A percentile compares a stretch with the other conserved stretches of the same genome.
Evolutionary conservation across 306 rosid genomes (phyloP).

Genomic region (Cotoneaster glaucophyllus): DNA sequence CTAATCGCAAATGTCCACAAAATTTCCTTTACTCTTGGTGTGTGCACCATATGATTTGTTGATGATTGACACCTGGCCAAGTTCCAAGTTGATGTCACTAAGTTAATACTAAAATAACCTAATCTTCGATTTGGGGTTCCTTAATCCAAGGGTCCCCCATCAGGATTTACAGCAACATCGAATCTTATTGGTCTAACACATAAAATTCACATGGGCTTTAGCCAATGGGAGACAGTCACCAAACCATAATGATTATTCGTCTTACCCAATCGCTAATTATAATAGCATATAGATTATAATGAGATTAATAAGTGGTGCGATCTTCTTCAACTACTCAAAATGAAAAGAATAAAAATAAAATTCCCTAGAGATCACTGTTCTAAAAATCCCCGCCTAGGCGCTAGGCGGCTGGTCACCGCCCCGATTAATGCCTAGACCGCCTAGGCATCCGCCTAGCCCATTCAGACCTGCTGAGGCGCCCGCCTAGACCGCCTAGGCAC

Average conservation of each 20-base stretch:
- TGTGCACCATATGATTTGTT: conserved; percentile 39
- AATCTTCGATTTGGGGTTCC: conserved; percentile 11
- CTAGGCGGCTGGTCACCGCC: too few species aligned
- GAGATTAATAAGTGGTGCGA: background rate
- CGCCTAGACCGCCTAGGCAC: too few species aligned
- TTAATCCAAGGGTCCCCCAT: conserved; percentile 24
- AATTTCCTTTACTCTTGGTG: conserved; percentile 26
- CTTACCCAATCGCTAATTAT: conserved; percentile 1
- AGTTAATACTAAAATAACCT: conserved; percentile 1
- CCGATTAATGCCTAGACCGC: too few species aligned
- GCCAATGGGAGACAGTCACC: conserved; percentile 45
- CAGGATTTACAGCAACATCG: conserved; percentile 19
- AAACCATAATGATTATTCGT: conserved; percentile 30
- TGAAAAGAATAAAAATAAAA: background rate
- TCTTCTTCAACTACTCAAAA: background rate
- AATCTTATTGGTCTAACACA: conserved; percentile 61
- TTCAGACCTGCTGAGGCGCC: too few species aligned
- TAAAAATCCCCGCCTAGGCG: too few species aligned
- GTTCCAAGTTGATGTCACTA: conserved; percentile 2
- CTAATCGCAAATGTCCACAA: background rate
- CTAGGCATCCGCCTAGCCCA: too few species aligned
- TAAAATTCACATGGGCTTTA: conserved; percentile 39
- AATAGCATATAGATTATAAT: background rate
- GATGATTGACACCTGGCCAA: conserved; percentile 75
- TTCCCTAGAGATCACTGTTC: too few species aligned